Base-by-base conservation (phyloP, 805 yeast species). In the Torulaspora delbrueckii region DNA sequence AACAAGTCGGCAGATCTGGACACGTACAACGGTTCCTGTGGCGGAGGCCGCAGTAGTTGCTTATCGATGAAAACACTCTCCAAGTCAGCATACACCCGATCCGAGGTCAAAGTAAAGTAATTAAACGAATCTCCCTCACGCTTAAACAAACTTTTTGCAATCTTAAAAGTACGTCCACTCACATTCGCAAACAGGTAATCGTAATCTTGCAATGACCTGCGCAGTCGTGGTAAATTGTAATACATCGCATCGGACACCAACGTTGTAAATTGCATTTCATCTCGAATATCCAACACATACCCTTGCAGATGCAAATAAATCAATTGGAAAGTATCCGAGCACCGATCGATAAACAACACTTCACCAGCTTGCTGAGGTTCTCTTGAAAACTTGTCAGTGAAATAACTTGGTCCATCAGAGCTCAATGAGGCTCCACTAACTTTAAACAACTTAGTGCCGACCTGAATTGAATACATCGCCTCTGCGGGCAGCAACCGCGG, bases 331-430 rank as follows among this genome's bases (percentile, higher is more conserved):
- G 86, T 76, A 1, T 63, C 69, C 0, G 95, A 84, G 8, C 83
- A 81, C 30, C 96, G 69, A 62, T 89, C 96, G 44, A 89, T 78
- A 55, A 78, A 79, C 8, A 86, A 62, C 0, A 74, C 66, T 32
- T 68, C 70, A 7, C 59, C 59, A 13, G 64, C 56, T 42, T 54
- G 46, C 35, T 40, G 30, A 2, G 18, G 37, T 41, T 6, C 42
- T 8, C 27, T 26, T 4, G 57, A 54, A 61, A 89, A 89, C 67
- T 71, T 86, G 23, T 75, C 71, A 2, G 96, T 87, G 69, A 89
- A 90, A 61, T 85, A 88, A 4, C 95, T 86, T 0, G 97, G 97
- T 0, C 83, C 82, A 66, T 89, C 96, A 2, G 85, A 84, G 22
- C 88, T 83, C 31, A 89, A 66, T 2, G 96, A 86, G 0, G 93